Evolutionary conservation across 1,284 basidiomycete species (phyloP).

Genomic region (Cutaneotrichosporon spelunceum): DNA sequence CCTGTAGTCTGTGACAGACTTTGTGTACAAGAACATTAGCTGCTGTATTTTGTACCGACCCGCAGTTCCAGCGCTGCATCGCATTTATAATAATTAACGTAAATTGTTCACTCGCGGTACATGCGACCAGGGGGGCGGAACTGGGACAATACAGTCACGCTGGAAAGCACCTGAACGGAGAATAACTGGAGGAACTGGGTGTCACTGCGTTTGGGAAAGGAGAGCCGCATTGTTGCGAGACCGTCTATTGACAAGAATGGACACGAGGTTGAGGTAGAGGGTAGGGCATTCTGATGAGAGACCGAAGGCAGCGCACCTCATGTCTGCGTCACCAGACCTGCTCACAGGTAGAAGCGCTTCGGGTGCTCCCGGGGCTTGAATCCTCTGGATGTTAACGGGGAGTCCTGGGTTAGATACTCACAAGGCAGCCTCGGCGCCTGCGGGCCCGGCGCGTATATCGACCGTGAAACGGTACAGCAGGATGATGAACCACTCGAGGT

Average conservation of each 20-base stretch:
- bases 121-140: not conserved
- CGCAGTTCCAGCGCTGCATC: not conserved
- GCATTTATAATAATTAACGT: constrained; percentile 5
- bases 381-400: not conserved
- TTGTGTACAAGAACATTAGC: not conserved
- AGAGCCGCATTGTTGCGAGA: not conserved
- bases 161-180: not conserved
- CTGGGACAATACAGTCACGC: not conserved
- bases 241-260: not conserved
- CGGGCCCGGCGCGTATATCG: constrained; percentile 32
- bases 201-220: not conserved
- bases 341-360: constrained; percentile 17
- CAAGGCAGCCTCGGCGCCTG: constrained; percentile 4
- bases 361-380: constrained; percentile 15
- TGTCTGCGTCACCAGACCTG: not conserved
- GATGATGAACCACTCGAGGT: constrained; percentile 33
- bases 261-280: not conserved
- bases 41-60: not conserved
- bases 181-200: not conserved
- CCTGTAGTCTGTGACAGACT: not conserved
- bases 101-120: not conserved
- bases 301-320: not conserved
- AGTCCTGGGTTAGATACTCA: not conserved
- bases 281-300: not conserved
- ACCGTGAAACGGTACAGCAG: constrained; percentile 30